Base-by-base conservation (phyloP, 805 yeast species). In the Candida ficus region DNA sequence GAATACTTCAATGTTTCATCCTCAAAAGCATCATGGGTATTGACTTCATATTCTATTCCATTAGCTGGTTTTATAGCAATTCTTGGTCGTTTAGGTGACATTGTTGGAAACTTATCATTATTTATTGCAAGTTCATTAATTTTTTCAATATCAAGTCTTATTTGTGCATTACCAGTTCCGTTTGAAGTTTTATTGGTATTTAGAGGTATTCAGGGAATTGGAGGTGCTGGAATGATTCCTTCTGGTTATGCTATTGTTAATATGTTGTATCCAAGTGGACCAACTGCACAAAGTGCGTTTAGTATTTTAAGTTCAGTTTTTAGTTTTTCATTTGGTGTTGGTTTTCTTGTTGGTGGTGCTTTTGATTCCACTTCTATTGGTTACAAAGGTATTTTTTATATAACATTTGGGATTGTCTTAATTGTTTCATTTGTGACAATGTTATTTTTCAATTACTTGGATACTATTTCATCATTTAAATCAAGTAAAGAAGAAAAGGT, bases 161-260 rank as follows among this genome's bases (percentile, higher is more conserved):
- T 69, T 5, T 47, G 58, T 45, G 75, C 71, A 0, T 46, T 60
- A 6, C 26, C 26, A 5, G 11, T 23, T 8, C 26, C 26, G 11
- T 61, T 69, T 33, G 57, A 58, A 14, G 68, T 56, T 1, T 49
- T 71, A 37, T 64, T 69, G 37, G 62, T 70, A 0, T 60, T 71
- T 37, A 56, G 75, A 46, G 72, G 74, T 2, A 37, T 71, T 1
- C 76, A 70, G 47, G 76, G 76, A 11, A 48, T 69, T 7, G 60
- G 66, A 14, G 76, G 67, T 2, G 63, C 75, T 1, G 59, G 65
- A 5, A 42, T 66, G 9, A 53, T 71, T 14, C 76, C 75, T 2
- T 52, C 62, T 8, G 53, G 63, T 4, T 62, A 57, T 37, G 63
- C 66, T 1, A 36, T 65, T 11, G 55, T 63, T 5, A 63, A 62